Percentiles rank a stretch among this genome's conserved stretches.
Evolutionary conservation across 148 eudicot species (phyloP).

Genomic region (Mesembryanthemum crystallinum): DNA sequence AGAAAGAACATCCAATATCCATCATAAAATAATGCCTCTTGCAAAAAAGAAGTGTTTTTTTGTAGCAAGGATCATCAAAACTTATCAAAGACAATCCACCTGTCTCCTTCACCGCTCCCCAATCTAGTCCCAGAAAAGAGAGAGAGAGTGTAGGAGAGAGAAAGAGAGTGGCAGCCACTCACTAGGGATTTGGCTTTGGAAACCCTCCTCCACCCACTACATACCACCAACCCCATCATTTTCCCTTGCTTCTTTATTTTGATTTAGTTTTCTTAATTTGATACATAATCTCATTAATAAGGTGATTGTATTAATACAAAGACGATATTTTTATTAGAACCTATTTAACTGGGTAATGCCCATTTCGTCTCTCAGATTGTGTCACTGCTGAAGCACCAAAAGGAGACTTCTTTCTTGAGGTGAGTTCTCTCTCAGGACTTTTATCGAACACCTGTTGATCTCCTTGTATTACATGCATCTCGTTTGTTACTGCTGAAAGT

Average conservation of each 20-base stretch:
- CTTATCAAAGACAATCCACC: slow-evolving; percentile 1
- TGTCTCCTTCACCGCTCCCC: slow-evolving; percentile 9
- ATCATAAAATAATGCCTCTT: not conserved
- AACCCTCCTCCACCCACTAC: slow-evolving; percentile 51
- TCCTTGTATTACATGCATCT: not conserved
- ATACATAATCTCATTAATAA: not conserved
- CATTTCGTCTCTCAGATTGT: slow-evolving; percentile 16
- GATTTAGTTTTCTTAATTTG: slow-evolving; percentile 4
- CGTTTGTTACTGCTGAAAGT: not conserved
- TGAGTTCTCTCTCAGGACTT: slow-evolving; percentile 23
- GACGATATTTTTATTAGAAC: not conserved
- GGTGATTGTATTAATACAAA: not conserved
- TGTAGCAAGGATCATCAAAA: not conserved
- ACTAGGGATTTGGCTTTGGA: slow-evolving; percentile 28
- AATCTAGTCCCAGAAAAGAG: slow-evolving; percentile 2
- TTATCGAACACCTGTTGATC: slow-evolving; percentile 26
- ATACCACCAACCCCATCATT: slow-evolving; percentile 35
- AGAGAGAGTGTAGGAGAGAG: not conserved
- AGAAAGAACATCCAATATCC: not conserved
- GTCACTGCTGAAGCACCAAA: slow-evolving; percentile 7
- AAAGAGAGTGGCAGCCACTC: slow-evolving; percentile 28
- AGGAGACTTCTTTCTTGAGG: slow-evolving; percentile 11
- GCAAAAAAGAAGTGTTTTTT: not conserved
- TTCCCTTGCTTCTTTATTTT: not conserved
- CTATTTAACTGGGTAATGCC: slow-evolving; percentile 19